Evolutionary conservation across 176 grass and related monocot species (phyloP).

Genomic region (Tuctoria greenei): DNA sequence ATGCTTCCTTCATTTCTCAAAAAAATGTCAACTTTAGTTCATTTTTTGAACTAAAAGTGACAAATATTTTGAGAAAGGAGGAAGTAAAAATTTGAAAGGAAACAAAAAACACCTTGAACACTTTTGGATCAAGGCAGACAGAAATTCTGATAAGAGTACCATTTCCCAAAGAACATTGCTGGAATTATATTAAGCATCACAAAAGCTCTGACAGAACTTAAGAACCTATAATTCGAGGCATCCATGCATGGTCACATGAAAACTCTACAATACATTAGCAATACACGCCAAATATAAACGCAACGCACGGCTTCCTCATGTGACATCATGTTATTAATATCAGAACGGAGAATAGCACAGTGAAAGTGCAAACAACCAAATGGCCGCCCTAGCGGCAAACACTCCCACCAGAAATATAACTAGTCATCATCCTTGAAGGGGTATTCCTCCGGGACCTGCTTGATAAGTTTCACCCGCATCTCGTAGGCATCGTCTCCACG

Average conservation of each 20-base stretch:
- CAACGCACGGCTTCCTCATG: slow-evolving; percentile 23
- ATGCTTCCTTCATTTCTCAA: too few relatives aligned
- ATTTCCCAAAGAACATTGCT: neutral
- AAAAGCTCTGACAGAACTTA: slow-evolving; percentile 3
- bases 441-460: slow-evolving; percentile 97
- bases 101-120: too few relatives aligned
- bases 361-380: neutral
- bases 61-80: too few relatives aligned
- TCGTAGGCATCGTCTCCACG: slow-evolving; percentile 89
- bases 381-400: neutral
- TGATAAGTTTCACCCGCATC: slow-evolving; percentile 89
- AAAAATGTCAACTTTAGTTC: too few relatives aligned
- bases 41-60: too few relatives aligned
- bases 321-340: slow-evolving; percentile 7
- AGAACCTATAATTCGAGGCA: neutral
- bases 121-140: neutral
- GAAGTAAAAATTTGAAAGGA: neutral
- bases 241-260: neutral
- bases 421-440: slow-evolving; percentile 96
- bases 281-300: slow-evolving; percentile 21
- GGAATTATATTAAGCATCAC: neutral
- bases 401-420: slow-evolving; percentile 1
- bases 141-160: too few relatives aligned
- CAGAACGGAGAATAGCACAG: neutral
- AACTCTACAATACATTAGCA: slow-evolving; percentile 28